Conservation (phyloP, 106 monocot genomes). For the Dendrobium nobile region DNA sequence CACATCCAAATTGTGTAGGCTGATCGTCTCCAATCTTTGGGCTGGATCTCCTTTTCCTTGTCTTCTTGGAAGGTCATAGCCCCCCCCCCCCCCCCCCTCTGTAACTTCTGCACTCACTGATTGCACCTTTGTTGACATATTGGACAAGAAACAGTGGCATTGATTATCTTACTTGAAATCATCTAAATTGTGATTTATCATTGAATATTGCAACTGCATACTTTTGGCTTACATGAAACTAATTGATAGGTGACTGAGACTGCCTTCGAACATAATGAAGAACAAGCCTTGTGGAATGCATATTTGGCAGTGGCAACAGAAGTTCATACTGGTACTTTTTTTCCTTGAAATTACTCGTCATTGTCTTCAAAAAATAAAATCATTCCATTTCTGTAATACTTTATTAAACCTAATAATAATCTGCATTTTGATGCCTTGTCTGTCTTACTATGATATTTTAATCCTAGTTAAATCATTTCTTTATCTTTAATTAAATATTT, state of each 20-base stretch:
- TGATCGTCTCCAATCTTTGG: too few relatives aligned
- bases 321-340: slow-evolving; percentile 59
- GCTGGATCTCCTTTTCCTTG: too few relatives aligned
- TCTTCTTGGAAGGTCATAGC: too few relatives aligned
- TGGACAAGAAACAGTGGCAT: background rate
- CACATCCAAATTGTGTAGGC: too few relatives aligned
- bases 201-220: background rate
- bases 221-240: background rate
- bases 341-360: background rate
- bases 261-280: slow-evolving; percentile 69
- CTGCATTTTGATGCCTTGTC: background rate
- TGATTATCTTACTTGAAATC: background rate
- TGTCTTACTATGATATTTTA: background rate
- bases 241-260: slow-evolving; percentile 49
- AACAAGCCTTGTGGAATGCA: slow-evolving; percentile 66
- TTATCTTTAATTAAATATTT: background rate
- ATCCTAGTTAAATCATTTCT: background rate
- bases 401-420: background rate
- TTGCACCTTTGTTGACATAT: too few relatives aligned
- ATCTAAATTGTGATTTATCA: background rate
- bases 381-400: background rate
- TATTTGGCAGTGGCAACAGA: slow-evolving; percentile 45
- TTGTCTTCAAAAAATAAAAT: background rate
- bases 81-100: too few relatives aligned
- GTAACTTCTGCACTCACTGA: too few relatives aligned